A percentile compares a stretch with the other conserved stretches of the same genome.
phyloP scores from a whole-genome alignment of 208 protist genomes.

The Trichomonas vaginalis region DNA sequence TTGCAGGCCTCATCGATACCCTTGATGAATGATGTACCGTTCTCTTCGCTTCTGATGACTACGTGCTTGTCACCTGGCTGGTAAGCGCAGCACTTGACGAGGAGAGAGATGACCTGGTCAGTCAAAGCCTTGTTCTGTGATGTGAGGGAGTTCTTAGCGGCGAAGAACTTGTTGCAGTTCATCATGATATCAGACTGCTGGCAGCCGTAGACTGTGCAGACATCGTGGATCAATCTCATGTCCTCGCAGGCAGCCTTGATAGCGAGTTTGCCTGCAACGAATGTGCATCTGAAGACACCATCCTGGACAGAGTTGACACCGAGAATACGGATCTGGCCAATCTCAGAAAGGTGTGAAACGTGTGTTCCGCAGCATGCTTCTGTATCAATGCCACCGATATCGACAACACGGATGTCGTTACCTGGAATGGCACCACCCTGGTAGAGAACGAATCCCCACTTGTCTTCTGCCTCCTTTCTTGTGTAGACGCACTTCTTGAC shows the following conservation, averaged over 20 bases:
- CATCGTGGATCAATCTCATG: background rate
- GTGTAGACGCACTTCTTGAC: background rate
- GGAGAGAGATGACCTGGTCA: background rate
- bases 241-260: background rate
- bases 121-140: background rate
- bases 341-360: background rate
- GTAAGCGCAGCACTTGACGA: background rate
- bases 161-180: background rate
- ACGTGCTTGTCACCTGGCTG: background rate
- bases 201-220: background rate
- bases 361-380: constrained; percentile 22
- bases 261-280: background rate
- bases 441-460: background rate
- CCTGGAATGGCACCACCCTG: constrained; percentile 20
- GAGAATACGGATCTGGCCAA: background rate
- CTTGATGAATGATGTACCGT: background rate
- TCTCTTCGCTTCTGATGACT: background rate
- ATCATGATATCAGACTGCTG: background rate
- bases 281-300: constrained; percentile 13
- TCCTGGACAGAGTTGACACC: background rate
- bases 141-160: background rate
- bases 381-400: constrained; percentile 20
- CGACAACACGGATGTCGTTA: background rate
- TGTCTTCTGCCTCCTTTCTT: background rate
- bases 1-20: background rate